Base-by-base conservation (phyloP, 1,284 basidiomycete species). In the Sporisorium graminicola region DNA sequence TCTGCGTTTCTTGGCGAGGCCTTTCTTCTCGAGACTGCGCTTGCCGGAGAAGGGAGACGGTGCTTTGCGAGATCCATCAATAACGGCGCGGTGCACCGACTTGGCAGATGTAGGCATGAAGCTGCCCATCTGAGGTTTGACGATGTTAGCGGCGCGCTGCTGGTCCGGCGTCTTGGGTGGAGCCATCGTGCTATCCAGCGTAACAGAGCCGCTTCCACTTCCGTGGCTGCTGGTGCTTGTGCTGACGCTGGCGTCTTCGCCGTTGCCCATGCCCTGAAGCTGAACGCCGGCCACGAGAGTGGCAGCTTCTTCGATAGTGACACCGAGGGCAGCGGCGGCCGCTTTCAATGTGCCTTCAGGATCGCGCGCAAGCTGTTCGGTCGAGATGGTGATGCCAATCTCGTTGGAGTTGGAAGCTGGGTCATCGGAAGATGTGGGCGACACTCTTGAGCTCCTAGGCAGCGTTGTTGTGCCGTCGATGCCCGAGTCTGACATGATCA, bases 41-140 rank as follows among this genome's bases (percentile, higher is more conserved):
- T 74, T 65, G 31, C 71, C 71, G 5, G 77, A 77, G 51, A 85
- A 85, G 5, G 83, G 83, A 18, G 83, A 85, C 6, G 83, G 83
- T 5, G 83, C 80, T 55, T 80, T 78, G 31, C 64, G 65, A 6
- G 79, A 81, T 2, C 84, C 84, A 51, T 85, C 83, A 35, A 85
- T 82, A 43, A 85, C 83, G 12, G 84, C 84, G 14, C 84, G 80
- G 52, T 85, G 83, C 3, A 83, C 76, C 13, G 81, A 78, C 58
- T 82, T 82, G 43, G 81, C 74, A 5, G 70, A 74, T 0, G 82
- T 78, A 7, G 82, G 82, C 65, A 82, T 81, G 51, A 83, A 83
- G 47, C 76, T 72, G 18, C 82, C 82, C 82, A 83, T 83, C 58
- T 75, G 72, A 9, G 82, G 82, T 26, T 78, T 81, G 42, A 54